Conservation (phyloP, 768 basidiomycete species). For the Panellus pusillus region DNA sequence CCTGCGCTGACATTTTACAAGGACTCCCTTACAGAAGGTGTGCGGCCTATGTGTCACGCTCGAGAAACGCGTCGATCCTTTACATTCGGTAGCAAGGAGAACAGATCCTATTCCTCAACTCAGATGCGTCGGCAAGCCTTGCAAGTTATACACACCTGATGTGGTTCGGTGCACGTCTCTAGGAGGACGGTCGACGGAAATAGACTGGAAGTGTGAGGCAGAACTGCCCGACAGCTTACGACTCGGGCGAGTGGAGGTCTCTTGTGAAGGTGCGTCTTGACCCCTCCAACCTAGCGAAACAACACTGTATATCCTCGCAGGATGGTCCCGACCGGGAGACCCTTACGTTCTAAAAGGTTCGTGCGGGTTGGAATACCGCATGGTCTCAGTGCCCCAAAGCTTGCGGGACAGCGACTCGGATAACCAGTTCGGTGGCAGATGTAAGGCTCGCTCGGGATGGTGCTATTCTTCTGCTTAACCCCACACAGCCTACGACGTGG, state of each 20-base stretch:
- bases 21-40: constrained; percentile 51
- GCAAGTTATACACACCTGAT: constrained; percentile 75
- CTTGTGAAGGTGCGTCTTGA: constrained; percentile 57
- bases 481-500: constrained; percentile 45
- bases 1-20: constrained; percentile 79
- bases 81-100: constrained; percentile 45
- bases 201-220: constrained; percentile 96
- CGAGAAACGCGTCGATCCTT: no score
- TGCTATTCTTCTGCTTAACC: neutral
- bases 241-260: constrained; percentile 82
- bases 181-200: constrained; percentile 73
- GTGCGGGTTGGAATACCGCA: constrained; percentile 62
- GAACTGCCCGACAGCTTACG: constrained; percentile 82
- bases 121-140: constrained; percentile 76
- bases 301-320: constrained; percentile 27
- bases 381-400: constrained; percentile 64
- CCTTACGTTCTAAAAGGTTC: constrained; percentile 81
- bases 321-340: constrained; percentile 83
- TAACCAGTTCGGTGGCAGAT: constrained; percentile 27
- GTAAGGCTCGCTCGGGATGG: neutral
- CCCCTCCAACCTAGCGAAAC: neutral
- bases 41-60: no score
- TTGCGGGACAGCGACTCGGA: constrained; percentile 35
- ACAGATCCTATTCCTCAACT: constrained; percentile 75
- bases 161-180: constrained; percentile 82